Evolutionary conservation across 1,284 basidiomycete genomes (phyloP).

Genomic region (Cystobasidium pallidum): DNA sequence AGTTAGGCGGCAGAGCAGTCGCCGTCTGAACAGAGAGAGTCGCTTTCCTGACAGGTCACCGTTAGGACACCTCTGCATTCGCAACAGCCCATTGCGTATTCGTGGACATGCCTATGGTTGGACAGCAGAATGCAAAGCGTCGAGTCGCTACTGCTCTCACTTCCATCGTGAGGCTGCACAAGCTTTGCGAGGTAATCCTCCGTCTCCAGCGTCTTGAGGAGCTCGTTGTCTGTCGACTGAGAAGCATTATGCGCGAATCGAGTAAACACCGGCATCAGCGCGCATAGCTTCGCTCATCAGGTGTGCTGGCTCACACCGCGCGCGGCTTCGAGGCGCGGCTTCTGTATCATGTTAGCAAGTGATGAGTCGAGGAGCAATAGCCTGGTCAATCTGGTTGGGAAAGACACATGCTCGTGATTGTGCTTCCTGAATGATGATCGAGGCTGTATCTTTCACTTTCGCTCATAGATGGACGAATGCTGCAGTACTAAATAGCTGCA

Average conservation of each 20-base stretch:
- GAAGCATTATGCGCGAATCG: not conserved
- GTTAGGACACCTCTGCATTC: not conserved
- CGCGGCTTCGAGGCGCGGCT: not conserved
- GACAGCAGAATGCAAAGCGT: not conserved
- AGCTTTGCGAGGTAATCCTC: constrained; percentile 2
- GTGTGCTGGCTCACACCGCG: constrained; percentile 1
- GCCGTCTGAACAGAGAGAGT: constrained; percentile 3
- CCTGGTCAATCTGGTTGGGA: no score
- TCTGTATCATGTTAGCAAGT: not conserved
- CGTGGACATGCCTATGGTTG: not conserved
- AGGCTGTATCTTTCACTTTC: not conserved
- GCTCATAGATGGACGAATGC: not conserved
- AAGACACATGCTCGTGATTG: no score
- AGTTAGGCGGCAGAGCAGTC: constrained; percentile 3
- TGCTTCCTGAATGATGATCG: not conserved
- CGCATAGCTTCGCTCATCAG: not conserved
- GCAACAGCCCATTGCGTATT: no score
- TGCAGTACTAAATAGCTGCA: not conserved
- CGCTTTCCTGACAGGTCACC: not conserved
- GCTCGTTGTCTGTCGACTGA: not conserved
- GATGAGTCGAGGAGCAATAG: not conserved
- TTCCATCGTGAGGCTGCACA: no score
- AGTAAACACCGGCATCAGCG: constrained; percentile 21
- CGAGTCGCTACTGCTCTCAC: no score
- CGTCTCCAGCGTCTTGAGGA: not conserved